phyloP scores from a whole-genome alignment of 306 rosid species.

The Aeschynomene evenia region DNA sequence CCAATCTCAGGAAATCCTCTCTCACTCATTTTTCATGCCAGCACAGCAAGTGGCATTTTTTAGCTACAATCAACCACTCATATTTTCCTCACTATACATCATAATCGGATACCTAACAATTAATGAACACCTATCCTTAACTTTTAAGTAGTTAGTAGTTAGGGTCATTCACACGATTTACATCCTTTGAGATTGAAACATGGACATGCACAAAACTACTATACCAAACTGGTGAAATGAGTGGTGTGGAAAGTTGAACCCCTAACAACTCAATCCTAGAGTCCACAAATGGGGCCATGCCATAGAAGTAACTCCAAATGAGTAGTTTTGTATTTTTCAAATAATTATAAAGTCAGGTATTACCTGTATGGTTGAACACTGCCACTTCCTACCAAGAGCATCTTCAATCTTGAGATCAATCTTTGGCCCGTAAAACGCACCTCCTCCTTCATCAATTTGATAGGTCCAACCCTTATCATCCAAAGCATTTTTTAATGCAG shows the following conservation, averaged over 20 bases:
- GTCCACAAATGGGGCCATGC: neutral
- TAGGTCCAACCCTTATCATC: conserved; percentile 92
- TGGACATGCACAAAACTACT: neutral
- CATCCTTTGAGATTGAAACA: neutral
- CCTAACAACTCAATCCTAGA: neutral
- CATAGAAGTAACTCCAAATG: neutral
- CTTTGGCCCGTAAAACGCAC: conserved; percentile 98
- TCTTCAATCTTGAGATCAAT: conserved; percentile 98
- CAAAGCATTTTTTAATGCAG: conserved; percentile 87
- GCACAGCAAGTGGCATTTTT: no score
- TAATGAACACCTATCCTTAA: no score
- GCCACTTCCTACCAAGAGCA: conserved; percentile 99
- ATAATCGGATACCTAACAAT: no score
- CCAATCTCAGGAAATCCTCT: no score
- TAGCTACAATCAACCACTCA: no score
- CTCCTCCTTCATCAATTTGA: conserved; percentile 92
- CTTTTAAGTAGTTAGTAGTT: no score
- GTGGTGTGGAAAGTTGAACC: neutral
- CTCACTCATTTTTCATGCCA: no score
- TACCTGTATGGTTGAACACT: conserved; percentile 97
- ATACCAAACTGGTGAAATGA: neutral
- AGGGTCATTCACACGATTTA: neutral
- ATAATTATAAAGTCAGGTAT: conserved; percentile 29
- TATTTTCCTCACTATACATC: no score
- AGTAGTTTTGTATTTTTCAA: conserved; percentile 10